phyloP scores from a whole-genome alignment of 1,284 basidiomycete genomes.

The Cryptococcus maquisensis region DNA sequence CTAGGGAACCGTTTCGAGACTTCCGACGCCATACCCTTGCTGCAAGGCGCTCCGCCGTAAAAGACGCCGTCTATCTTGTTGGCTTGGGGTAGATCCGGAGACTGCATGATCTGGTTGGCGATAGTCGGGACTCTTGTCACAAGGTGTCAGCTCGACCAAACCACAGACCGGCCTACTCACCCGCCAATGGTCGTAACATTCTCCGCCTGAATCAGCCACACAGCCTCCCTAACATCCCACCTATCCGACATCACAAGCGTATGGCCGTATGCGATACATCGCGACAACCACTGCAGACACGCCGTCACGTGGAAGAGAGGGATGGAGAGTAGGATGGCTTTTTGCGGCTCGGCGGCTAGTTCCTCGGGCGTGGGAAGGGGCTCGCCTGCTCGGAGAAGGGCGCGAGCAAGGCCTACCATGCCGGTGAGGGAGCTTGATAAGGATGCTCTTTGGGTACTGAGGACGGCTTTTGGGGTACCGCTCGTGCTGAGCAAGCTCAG shows the following conservation, averaged over 20 bases:
- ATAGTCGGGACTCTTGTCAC: slow-evolving; percentile 38
- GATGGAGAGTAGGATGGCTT: slow-evolving; percentile 34
- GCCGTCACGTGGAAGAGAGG: slow-evolving; percentile 47
- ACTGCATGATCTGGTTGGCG: slow-evolving; percentile 34
- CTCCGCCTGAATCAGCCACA: slow-evolving; percentile 28
- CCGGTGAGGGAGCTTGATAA: slow-evolving; percentile 33
- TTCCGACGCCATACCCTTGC: slow-evolving; percentile 33
- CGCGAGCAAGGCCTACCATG: slow-evolving; percentile 12
- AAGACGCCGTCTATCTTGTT: slow-evolving; percentile 32
- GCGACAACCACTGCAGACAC: slow-evolving; percentile 38
- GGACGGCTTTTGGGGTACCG: slow-evolving; percentile 37
- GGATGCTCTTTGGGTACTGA: slow-evolving; percentile 39
- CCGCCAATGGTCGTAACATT: slow-evolving; percentile 38
- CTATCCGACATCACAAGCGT: slow-evolving; percentile 36
- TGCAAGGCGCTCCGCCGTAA: slow-evolving; percentile 42
- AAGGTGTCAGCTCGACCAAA: background rate
- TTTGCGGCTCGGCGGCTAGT: slow-evolving; percentile 19
- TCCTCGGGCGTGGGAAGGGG: slow-evolving; percentile 22
- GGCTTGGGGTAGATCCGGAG: slow-evolving; percentile 26
- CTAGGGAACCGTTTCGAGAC: slow-evolving; percentile 32
- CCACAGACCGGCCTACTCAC: slow-evolving; percentile 14
- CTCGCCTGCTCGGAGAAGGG: slow-evolving; percentile 32
- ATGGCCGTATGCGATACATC: slow-evolving; percentile 34
- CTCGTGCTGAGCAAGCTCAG: slow-evolving; percentile 23
- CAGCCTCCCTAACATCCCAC: slow-evolving; percentile 35